Evolutionary conservation across 371 early-diverging fungal species (phyloP), one percentile per base, ranked within the genome.

Genomic region (Fennellomyces sp.): DNA sequence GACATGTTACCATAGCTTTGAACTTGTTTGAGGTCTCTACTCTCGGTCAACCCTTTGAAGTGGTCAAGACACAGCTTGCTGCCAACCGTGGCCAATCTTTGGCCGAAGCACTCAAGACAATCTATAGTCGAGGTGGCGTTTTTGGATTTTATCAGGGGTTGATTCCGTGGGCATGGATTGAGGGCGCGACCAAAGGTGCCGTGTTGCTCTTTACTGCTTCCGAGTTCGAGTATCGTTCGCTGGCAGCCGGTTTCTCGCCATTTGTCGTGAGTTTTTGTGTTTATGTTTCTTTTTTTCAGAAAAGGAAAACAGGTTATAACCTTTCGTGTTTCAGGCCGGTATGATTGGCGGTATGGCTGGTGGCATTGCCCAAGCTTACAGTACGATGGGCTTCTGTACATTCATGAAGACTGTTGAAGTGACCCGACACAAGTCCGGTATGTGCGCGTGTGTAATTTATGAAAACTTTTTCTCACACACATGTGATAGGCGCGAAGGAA

Each of bases 341-440:
- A 86, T 97, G 56, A 55, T 93, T 17, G 97, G 96, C 58, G 98
- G 98, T 26, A 93, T 96, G 90, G 92, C 88, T 50, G 94, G 94
- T 48, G 94, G 94, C 70, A 81, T 94, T 45, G 88, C 90, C 25
- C 92, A 95, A 80, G 97, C 97, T 0, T 96, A 97, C 82, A 88
- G 94, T 36, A 97, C 98, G 27, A 97, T 97, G 97, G 97, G 98
- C 8, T 97, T 97, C 79, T 97, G 97, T 78, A 98, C 98, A 0
- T 98, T 97, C 73, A 98, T 98, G 98, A 97, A 97, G 78, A 97
- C 98, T 2, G 98, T 98, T n/a, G 98, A 98, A 66, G 96, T 98
- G 42, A 98, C 98, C 4, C 86, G 97, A 42, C 94, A 94, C 84
- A 97, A 96, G 81, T 84, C 82, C 13, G 25, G 21, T 19, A 38